Evolutionary conservation across 768 basidiomycete genomes (phyloP), one percentile per base, ranked within the genome.

Genomic region (Termitomyces bulborhizus): DNA sequence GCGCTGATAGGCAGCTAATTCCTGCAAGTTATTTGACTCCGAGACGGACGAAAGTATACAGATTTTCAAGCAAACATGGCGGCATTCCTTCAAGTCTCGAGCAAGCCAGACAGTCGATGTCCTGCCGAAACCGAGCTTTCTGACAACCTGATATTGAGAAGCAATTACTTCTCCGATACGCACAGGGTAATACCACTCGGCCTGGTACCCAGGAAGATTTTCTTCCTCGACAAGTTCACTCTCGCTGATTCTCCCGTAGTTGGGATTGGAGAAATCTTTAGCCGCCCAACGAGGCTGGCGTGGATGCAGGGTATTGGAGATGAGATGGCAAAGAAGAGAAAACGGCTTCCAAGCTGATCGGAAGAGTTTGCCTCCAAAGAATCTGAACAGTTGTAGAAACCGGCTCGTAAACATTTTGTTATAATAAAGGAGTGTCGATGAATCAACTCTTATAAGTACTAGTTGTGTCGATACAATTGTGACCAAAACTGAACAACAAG

Each of bases 111-210:
- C 48, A 27, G 48, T 49, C 3, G 16, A 34, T 34, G 32, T 34
- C 32, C 32, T 34, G 12, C 71, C 71, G 55, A 58, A 70, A 2
- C 70, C 71, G 1, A 73, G 57, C 59, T 73, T 73, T 12, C 62
- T 61, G 24, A 72, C 53, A 16, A 73, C 65, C 50, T 67, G 64
- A 56, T 73, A 72, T 16, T 60, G 63, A 9, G 60, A 60, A 8
- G 60, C 46, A 16, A 72, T 50, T n/a, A 69, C 55, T 21, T 73
- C 64, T 27, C 72, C 71, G 7, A 69, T 65, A 9, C 60, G 64
- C 9, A 71, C 65, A 9, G 69, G 70, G 42, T 71, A 70, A 50
- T 64, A 71, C 31, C 53, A 42, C 40, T 58, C 47, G 32, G 11
- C 21, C 13, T 26, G 18, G 21, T 68, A 70, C 57, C 61, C 63